Evolutionary conservation across 179 eudicot species (phyloP).

Genomic region (Spinacia oleracea): DNA sequence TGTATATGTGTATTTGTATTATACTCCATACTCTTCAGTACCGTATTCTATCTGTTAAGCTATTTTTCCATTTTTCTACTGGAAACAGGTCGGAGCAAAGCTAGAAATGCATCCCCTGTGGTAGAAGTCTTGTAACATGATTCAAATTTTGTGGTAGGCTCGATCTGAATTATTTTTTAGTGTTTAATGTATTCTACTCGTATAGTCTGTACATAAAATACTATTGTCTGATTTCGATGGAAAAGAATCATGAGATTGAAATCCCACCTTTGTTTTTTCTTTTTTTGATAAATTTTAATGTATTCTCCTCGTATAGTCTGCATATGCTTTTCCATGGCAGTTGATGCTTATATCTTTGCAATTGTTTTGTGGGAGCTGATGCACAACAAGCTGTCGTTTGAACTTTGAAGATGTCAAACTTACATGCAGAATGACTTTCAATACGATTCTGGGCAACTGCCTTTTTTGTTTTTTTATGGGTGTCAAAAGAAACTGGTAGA

Average conservation of each 20-base stretch:
- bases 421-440: no score
- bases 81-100: slow-evolving; percentile 16
- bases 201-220: neutral
- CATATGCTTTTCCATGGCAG: no score
- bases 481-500: no score
- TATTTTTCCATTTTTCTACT: neutral
- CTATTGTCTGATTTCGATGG: neutral
- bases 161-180: neutral
- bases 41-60: neutral
- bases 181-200: neutral
- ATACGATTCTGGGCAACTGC: no score
- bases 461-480: no score
- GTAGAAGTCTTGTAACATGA: slow-evolving; percentile 14
- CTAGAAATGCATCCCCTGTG: slow-evolving; percentile 1
- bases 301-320: no score
- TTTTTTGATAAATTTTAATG: no score
- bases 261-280: neutral
- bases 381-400: slow-evolving; percentile 83
- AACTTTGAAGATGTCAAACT: slow-evolving; percentile 97
- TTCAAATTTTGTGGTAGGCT: neutral
- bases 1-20: no score
- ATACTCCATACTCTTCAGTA: no score
- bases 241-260: neutral
- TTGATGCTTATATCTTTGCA: slow-evolving; percentile 94
- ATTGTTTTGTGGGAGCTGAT: slow-evolving; percentile 96